These are phyloP conservation scores for Arthrobotrys sphaeroides DNA, from an alignment of 2,329 filamentous ascomycete genomes.

Conservation along the genomic window DNA sequence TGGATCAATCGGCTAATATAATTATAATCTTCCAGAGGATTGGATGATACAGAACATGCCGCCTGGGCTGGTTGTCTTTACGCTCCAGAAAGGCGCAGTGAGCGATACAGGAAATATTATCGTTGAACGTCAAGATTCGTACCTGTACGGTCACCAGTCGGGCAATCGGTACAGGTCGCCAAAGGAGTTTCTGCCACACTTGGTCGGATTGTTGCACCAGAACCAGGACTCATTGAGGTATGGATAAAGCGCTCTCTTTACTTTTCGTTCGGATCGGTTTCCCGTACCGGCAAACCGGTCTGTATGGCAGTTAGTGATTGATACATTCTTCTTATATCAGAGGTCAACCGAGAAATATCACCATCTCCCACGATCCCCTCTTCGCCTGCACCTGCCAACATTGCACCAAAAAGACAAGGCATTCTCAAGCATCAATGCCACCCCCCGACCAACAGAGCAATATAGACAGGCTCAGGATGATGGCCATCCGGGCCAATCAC, in stretches of 20 bases:
- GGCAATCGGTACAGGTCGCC: constrained; percentile 24
- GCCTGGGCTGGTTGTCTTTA: constrained; percentile 20
- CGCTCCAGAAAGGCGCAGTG: constrained; percentile 1
- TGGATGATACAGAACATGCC: constrained; percentile 31
- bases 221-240: constrained; percentile 23
- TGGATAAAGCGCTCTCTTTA: neutral
- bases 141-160: constrained; percentile 40
- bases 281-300: too few species aligned
- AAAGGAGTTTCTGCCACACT: constrained; percentile 19
- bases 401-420: constrained; percentile 14
- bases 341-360: constrained; percentile 16
- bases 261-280: too few species aligned
- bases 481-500: neutral
- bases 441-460: neutral
- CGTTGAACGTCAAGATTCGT: constrained; percentile 27
- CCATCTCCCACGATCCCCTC: constrained; percentile 3
- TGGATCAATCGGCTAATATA: neutral
- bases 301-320: too few species aligned
- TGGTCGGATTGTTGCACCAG: constrained; percentile 1
- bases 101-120: constrained; percentile 9
- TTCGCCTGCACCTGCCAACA: constrained; percentile 16
- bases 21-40: neutral
- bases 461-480: neutral
- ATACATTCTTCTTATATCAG: constrained; percentile 2
- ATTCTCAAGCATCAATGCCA: neutral